phyloP scores from a whole-genome alignment of 371 early-diverging fungal species.

The Syncephalastrum racemosum region DNA sequence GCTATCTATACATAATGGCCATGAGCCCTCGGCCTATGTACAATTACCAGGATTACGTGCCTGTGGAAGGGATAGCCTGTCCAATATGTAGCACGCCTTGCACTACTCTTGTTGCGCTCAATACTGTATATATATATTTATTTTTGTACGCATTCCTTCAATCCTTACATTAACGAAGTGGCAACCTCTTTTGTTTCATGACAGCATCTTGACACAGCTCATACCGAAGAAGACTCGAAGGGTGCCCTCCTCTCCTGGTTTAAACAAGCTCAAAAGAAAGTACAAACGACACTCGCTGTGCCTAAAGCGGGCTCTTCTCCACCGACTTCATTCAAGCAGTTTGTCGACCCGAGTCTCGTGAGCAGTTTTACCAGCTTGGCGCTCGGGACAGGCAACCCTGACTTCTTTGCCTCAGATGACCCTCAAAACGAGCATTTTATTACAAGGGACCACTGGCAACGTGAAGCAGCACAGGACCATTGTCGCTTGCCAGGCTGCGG shows the following conservation, averaged over 20 bases:
- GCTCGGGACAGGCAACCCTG: conserved; percentile 19
- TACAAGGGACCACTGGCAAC: conserved; percentile 59
- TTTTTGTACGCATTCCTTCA: neutral
- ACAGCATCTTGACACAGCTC: conserved; percentile 44
- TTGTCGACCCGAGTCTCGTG: conserved; percentile 31
- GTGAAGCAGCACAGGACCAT: conserved; percentile 34
- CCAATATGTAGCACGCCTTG: conserved; percentile 56
- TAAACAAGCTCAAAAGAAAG: conserved; percentile 43
- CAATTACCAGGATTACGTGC: conserved; percentile 48
- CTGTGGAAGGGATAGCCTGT: conserved; percentile 42
- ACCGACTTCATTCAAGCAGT: conserved; percentile 23
- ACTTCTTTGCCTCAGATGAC: conserved; percentile 37
- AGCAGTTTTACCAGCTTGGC: conserved; percentile 23
- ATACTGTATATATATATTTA: conserved; percentile 24
- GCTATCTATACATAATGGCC: no score
- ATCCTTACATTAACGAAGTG: no score
- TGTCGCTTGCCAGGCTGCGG: conserved; percentile 48
- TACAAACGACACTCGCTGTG: conserved; percentile 31
- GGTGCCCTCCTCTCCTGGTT: conserved; percentile 49
- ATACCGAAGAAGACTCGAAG: conserved; percentile 47
- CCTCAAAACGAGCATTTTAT: conserved; percentile 33
- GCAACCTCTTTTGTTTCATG: neutral
- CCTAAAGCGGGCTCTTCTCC: conserved; percentile 10
- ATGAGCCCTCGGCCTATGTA: conserved; percentile 2
- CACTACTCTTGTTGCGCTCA: conserved; percentile 42